These are phyloP conservation scores for Chrysopogon serrulatus DNA, from an alignment of 176 grass and related monocot species.

Conservation along the genomic window DNA sequence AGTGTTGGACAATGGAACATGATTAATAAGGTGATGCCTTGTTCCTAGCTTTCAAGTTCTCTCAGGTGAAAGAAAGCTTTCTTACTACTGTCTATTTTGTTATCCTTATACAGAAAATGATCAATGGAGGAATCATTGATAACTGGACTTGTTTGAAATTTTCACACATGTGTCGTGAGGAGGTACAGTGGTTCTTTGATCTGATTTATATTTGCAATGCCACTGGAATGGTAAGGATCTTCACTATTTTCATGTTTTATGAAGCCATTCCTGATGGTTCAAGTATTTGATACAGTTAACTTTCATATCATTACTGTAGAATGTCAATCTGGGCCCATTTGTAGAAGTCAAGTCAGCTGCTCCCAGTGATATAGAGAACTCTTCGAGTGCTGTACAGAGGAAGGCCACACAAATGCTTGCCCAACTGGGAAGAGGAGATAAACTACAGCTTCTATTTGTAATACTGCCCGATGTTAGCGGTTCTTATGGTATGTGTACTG, in stretches of 20 bases:
- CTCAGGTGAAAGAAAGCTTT: not conserved
- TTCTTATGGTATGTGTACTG: slow-evolving; percentile 48
- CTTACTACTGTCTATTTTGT: not conserved
- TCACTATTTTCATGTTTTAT: not conserved
- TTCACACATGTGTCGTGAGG: slow-evolving; percentile 35
- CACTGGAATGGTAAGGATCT: slow-evolving; percentile 62
- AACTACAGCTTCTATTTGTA: slow-evolving; percentile 55
- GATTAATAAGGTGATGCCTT: too few relatives aligned
- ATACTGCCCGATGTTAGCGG: slow-evolving; percentile 59
- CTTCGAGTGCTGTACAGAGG: slow-evolving; percentile 41
- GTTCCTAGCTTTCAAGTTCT: not conserved
- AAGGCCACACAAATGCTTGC: not conserved
- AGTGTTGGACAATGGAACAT: too few relatives aligned
- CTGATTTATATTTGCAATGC: slow-evolving; percentile 58
- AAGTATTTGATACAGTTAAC: not conserved
- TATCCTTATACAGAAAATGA: slow-evolving; percentile 57
- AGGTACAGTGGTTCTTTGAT: slow-evolving; percentile 52
- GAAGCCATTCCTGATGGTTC: not conserved
- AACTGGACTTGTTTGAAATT: slow-evolving; percentile 68
- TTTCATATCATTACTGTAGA: slow-evolving; percentile 24
- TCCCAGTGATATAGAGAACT: slow-evolving; percentile 34
- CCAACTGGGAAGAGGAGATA: not conserved
- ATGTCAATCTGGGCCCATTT: slow-evolving; percentile 40
- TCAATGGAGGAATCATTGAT: slow-evolving; percentile 56
- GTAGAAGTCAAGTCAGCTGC: slow-evolving; percentile 7